A percentile compares a stretch with the other conserved stretches of the same genome.
Evolutionary conservation across 2,329 filamentous ascomycete species (phyloP).

Genomic region (Xylaria sp.): DNA sequence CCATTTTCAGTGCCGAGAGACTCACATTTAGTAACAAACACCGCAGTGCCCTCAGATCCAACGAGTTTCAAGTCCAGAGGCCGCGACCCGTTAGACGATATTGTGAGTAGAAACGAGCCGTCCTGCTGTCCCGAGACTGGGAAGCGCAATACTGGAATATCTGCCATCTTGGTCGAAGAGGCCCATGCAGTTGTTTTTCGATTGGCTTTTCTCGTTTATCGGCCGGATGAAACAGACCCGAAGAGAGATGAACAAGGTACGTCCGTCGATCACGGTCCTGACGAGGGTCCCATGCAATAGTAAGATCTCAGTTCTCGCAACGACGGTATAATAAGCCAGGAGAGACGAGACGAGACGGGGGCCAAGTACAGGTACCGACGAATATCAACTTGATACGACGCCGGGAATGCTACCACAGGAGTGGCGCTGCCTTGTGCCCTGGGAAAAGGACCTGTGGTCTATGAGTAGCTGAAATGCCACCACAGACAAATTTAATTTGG

Average conservation of each 20-base stretch:
- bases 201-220: neutral
- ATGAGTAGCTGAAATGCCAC: neutral
- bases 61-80: constrained; percentile 61
- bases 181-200: constrained; percentile 1
- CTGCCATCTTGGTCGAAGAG: constrained; percentile 20
- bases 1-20: constrained; percentile 19
- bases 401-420: neutral
- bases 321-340: neutral
- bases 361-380: neutral
- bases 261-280: neutral
- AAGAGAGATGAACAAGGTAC: neutral
- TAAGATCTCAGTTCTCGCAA: neutral
- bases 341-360: neutral
- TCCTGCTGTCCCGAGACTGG: constrained; percentile 48
- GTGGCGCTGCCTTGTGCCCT: neutral
- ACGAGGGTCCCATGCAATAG: neutral
- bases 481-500: neutral
- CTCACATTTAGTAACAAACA: constrained; percentile 56
- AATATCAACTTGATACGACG: neutral
- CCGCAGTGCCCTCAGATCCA: constrained; percentile 60
- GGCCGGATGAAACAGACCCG: constrained; percentile 1
- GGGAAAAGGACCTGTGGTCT: neutral
- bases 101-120: constrained; percentile 56
- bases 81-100: constrained; percentile 44
- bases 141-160: constrained; percentile 49